Conservation (phyloP, 2,329 filamentous ascomycete species). For the Rasamsonia emersonii region DNA sequence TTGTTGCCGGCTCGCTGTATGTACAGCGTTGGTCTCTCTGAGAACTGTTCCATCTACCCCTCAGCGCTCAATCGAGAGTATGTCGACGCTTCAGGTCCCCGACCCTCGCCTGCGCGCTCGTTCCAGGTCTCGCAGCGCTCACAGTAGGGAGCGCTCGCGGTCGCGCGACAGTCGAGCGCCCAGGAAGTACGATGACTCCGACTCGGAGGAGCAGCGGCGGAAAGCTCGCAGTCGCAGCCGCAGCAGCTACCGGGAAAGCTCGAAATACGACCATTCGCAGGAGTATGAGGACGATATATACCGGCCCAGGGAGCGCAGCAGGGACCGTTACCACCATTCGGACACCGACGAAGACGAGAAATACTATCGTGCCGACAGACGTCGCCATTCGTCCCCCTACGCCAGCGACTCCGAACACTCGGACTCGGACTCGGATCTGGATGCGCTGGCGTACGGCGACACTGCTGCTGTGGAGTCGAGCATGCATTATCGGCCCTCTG, state of each 20-base stretch:
- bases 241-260: conserved; percentile 3
- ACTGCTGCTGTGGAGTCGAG: conserved; percentile 4
- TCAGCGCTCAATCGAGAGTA: no score
- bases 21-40: no score
- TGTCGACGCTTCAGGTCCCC: conserved; percentile 31
- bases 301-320: conserved; percentile 9
- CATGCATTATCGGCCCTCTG: background rate
- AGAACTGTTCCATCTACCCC: no score
- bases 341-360: conserved; percentile 14
- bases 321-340: conserved; percentile 20
- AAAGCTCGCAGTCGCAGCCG: conserved; percentile 10
- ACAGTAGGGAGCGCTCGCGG: conserved; percentile 32
- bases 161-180: conserved; percentile 33
- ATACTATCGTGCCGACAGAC: conserved; percentile 6
- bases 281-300: conserved; percentile 15
- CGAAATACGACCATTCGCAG: conserved; percentile 18
- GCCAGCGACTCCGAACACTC: conserved; percentile 16
- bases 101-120: conserved; percentile 36
- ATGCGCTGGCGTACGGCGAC: conserved; percentile 31
- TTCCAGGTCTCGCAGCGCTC: conserved; percentile 37
- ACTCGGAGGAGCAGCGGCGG: conserved; percentile 18
- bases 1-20: no score
- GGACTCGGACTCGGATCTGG: conserved; percentile 23
- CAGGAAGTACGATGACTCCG: conserved; percentile 21
- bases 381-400: conserved; percentile 15